Evolutionary conservation across 306 rosid genomes (phyloP).

Genomic region (Sicyos baderoa): DNA sequence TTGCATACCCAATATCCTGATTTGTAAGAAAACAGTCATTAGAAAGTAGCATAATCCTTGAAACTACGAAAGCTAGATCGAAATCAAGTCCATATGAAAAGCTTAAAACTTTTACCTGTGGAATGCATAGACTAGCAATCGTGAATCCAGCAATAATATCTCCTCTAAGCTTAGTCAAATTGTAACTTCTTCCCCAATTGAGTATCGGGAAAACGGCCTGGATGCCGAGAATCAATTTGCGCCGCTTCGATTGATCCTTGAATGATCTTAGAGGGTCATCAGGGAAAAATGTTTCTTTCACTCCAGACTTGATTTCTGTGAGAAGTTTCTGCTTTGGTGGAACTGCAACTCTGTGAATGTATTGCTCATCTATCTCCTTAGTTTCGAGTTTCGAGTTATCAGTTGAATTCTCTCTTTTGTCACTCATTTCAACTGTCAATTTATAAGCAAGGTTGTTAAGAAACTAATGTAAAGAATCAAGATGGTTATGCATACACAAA

Average conservation of each 20-base stretch:
- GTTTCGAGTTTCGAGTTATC: background rate
- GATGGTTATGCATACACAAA: background rate
- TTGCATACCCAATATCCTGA: constrained; percentile 36
- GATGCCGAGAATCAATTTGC: constrained; percentile 16
- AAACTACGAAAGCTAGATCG: background rate
- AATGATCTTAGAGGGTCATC: constrained; percentile 35
- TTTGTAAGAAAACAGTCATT: background rate
- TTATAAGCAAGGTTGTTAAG: background rate
- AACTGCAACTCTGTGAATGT: constrained; percentile 26
- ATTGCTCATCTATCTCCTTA: constrained; percentile 1
- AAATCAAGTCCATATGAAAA: background rate
- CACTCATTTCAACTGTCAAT: background rate
- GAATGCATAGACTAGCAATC: constrained; percentile 35
- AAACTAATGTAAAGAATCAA: background rate
- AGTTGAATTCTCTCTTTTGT: background rate
- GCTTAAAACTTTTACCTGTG: constrained; percentile 23
- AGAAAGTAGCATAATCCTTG: background rate
- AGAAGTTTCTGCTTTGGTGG: constrained; percentile 30
- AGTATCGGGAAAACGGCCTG: constrained; percentile 29
- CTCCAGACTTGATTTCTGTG: constrained; percentile 17
- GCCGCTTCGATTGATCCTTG: constrained; percentile 18
- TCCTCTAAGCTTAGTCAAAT: constrained; percentile 23
- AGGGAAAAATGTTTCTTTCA: constrained; percentile 28
- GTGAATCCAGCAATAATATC: constrained; percentile 31
- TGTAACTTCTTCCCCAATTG: constrained; percentile 25